Conservation (phyloP, 2,329 filamentous ascomycete genomes). For the Juglanconis sp. region DNA sequence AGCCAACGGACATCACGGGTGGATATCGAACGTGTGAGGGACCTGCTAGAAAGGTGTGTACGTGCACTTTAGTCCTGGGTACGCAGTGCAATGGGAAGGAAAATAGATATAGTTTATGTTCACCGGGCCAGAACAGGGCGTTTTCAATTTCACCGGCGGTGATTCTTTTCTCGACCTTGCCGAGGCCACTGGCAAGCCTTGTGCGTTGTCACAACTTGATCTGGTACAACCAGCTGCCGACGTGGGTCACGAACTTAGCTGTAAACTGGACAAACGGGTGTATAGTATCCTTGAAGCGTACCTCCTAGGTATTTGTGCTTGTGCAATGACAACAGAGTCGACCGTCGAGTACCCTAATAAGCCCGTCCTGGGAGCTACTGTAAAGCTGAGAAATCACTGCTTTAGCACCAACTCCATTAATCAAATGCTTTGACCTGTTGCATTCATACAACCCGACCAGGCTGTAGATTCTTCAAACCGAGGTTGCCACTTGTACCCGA, state of each 20-base stretch:
- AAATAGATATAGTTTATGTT: constrained; percentile 29
- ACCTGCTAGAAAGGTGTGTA: neutral
- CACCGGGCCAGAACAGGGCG: constrained; percentile 53
- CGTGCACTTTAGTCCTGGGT: neutral
- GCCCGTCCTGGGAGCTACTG: too few species aligned
- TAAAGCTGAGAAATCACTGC: too few species aligned
- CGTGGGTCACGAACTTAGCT: constrained; percentile 39
- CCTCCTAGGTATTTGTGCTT: too few species aligned
- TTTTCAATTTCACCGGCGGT: constrained; percentile 60
- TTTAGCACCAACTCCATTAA: too few species aligned
- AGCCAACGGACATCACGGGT: constrained; percentile 36
- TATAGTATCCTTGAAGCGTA: too few species aligned
- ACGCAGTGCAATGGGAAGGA: too few species aligned
- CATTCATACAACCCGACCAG: too few species aligned
- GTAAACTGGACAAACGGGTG: constrained; percentile 47
- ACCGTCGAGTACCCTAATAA: too few species aligned
- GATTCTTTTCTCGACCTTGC: constrained; percentile 47
- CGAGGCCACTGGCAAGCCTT: constrained; percentile 37
- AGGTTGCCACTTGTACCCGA: too few species aligned
- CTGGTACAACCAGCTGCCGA: constrained; percentile 47
- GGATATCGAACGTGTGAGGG: neutral
- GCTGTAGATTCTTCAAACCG: too few species aligned
- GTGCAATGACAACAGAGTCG: too few species aligned
- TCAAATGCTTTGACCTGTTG: too few species aligned
- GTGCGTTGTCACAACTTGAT: constrained; percentile 57